Base-by-base conservation (phyloP, 805 yeast genomes). In the Monosporozyma solicola region DNA sequence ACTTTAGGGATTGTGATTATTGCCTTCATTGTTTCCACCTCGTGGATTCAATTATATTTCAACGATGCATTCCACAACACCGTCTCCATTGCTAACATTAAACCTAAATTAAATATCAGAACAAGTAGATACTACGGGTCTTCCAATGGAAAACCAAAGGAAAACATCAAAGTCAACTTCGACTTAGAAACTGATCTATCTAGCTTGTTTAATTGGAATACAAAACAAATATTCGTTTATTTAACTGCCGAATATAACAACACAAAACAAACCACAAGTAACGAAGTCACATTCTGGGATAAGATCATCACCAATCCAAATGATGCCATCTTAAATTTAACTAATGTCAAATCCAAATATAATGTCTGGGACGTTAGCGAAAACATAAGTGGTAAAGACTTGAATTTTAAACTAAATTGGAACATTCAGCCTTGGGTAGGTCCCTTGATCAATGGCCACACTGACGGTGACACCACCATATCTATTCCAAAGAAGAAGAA, bases 361-460 rank as follows among this genome's bases (percentile, higher is more conserved):
- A 80, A 87, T 0, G 87, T 89, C 13, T 94, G 95, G 89, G 98
- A 92, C 69, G 77, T 84, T 51, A 84, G 82, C 61, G 78, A 79
- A 33, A 59, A 70, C 13, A 65, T 84, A 55, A 72, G 80, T 49
- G 80, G 79, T 51, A 80, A 86, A 61, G 79, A 84, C 24, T 88
- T 95, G 22, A 74, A 72, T 3, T 73, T 92, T 53, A 80, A 76
- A 55, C 73, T 92, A 51, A 90, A 87, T 57, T 92, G 96, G 92
- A 91, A 91, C 66, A 77, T 92, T 47, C 98, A 92, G 71, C 99
- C 99, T 1, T 77, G 83, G 67, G 80, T 92, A 7, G 99, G 99
- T 11, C 81, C 89, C 0, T 71, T 92, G 57, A 66, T 82, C 0
- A 86, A 74, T 67, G 97, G 96, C 3, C 76, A 78, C 51, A 76